Conservation (phyloP, 2,329 filamentous ascomycete species). For the Aspergillus fischeri region DNA sequence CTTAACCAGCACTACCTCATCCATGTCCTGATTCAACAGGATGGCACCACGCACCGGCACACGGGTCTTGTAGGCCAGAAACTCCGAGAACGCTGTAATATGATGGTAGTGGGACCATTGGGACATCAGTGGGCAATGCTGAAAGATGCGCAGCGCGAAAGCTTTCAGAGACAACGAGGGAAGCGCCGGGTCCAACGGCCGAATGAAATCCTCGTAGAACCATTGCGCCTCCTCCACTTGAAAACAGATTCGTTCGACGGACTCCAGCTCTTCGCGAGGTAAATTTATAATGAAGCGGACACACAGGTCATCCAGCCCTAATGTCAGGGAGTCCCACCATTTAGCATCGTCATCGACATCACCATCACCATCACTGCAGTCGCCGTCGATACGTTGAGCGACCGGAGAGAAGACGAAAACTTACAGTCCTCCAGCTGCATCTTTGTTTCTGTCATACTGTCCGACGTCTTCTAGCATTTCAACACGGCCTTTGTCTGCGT, state of each 20-base stretch:
- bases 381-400: background rate
- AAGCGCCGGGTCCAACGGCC: slow-evolving; percentile 76
- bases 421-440: slow-evolving; percentile 89
- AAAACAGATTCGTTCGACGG: slow-evolving; percentile 92
- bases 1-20: slow-evolving; percentile 86
- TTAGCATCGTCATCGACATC: slow-evolving; percentile 13
- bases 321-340: slow-evolving; percentile 7
- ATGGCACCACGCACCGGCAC: slow-evolving; percentile 94
- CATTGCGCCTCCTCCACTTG: slow-evolving; percentile 99
- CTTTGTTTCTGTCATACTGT: slow-evolving; percentile 69
- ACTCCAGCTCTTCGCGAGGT: slow-evolving; percentile 82
- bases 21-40: slow-evolving; percentile 89
- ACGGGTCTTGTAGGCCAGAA: slow-evolving; percentile 88
- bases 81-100: slow-evolving; percentile 81
- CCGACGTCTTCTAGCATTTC: slow-evolving; percentile 60
- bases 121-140: slow-evolving; percentile 85
- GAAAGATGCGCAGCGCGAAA: slow-evolving; percentile 88
- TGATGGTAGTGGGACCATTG: slow-evolving; percentile 74
- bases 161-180: slow-evolving; percentile 79
- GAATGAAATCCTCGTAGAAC: slow-evolving; percentile 99
- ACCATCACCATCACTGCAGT: slow-evolving; percentile 12
- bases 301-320: slow-evolving; percentile 94
- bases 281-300: slow-evolving; percentile 98
- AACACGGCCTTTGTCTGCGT: slow-evolving; percentile 22
- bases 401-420: slow-evolving; percentile 21